Conservation (phyloP, 441 rosid species). For the Brassica balearica region DNA sequence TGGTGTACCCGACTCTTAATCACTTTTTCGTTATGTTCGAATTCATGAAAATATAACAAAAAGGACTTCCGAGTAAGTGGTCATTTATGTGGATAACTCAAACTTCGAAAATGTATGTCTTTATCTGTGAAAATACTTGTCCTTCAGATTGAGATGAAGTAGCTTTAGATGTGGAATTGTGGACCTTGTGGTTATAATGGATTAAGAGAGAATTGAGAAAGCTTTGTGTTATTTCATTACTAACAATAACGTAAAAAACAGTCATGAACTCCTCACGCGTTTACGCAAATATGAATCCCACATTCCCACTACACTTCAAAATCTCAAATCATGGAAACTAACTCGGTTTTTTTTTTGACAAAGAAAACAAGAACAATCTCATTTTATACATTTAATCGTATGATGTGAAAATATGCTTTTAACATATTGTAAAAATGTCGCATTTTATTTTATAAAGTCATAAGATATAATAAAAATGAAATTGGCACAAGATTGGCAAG, state of each 20-base stretch:
- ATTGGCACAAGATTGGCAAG: constrained; percentile 11
- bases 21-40: not conserved
- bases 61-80: not conserved
- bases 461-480: not conserved
- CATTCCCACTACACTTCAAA: constrained; percentile 17
- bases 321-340: constrained; percentile 17
- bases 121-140: too few relatives aligned
- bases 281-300: not conserved
- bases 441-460: not conserved
- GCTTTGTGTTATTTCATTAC: not conserved
- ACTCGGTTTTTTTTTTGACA: not conserved
- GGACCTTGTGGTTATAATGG: not conserved
- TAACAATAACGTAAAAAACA: not conserved
- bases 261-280: constrained; percentile 8
- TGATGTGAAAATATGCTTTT: not conserved
- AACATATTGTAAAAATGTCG: not conserved
- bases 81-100: not conserved
- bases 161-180: constrained; percentile 2
- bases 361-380: not conserved
- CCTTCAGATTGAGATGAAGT: not conserved
- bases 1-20: too few relatives aligned
- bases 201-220: not conserved
- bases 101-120: not conserved
- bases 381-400: not conserved
- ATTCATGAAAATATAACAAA: not conserved